These are phyloP conservation scores for Grigorovia humatica DNA, from an alignment of 805 yeast genomes.

Conservation along the genomic window DNA sequence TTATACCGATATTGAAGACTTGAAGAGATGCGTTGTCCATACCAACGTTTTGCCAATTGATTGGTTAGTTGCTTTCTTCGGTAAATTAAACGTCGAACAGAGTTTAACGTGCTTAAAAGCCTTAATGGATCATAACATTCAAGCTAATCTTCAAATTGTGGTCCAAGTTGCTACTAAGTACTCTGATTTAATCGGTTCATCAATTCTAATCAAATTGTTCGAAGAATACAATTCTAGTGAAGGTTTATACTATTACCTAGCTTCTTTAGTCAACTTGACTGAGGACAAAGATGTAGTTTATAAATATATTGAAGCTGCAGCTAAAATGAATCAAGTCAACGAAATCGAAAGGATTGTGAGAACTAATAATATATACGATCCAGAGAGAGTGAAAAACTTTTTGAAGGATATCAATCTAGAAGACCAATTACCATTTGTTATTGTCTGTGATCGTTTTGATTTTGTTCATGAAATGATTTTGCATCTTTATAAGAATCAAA, in stretches of 20 bases:
- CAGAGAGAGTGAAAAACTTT: slow-evolving; percentile 95
- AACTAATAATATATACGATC: slow-evolving; percentile 88
- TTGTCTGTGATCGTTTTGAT: slow-evolving; percentile 87
- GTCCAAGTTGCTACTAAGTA: slow-evolving; percentile 96
- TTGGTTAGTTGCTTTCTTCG: slow-evolving; percentile 88
- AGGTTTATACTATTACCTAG: slow-evolving; percentile 89
- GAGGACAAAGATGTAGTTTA: slow-evolving; percentile 92
- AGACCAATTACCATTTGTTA: slow-evolving; percentile 91
- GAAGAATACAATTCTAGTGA: slow-evolving; percentile 89
- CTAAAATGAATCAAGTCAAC: slow-evolving; percentile 76
- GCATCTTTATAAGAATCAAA: slow-evolving; percentile 90
- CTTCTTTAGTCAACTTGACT: slow-evolving; percentile 85
- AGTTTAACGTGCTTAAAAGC: slow-evolving; percentile 78
- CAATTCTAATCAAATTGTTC: slow-evolving; percentile 74
- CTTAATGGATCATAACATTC: slow-evolving; percentile 67
- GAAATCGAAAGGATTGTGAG: slow-evolving; percentile 95
- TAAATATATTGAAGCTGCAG: slow-evolving; percentile 92
- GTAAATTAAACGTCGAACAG: slow-evolving; percentile 90
- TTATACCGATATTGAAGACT: slow-evolving; percentile 88
- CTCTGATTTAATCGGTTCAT: slow-evolving; percentile 85
- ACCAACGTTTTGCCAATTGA: slow-evolving; percentile 78
- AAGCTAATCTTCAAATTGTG: slow-evolving; percentile 83
- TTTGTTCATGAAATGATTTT: slow-evolving; percentile 89
- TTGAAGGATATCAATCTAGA: slow-evolving; percentile 88
- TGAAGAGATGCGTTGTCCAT: slow-evolving; percentile 88